Base-by-base conservation (phyloP, 2,329 filamentous ascomycete species). In the Phialemonium atrogriseum region DNA sequence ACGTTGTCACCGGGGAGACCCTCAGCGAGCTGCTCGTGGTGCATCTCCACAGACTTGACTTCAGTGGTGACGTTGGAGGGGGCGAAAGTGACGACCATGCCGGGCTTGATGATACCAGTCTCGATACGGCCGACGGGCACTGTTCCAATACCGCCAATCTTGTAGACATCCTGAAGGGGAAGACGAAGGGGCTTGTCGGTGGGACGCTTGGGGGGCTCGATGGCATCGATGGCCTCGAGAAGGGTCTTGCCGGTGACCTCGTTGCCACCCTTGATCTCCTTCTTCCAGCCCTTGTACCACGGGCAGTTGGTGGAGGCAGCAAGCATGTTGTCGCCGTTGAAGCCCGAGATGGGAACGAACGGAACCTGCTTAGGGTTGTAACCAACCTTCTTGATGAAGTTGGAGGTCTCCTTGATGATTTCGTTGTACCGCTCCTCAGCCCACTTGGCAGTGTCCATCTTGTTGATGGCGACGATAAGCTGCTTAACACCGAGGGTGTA, bases 11-110 rank as follows among this genome's bases (percentile, higher is more conserved):
- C 91, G 61, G 91, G 91, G 50, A 84, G 61, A 84, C 91, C 91
- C 79, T 94, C 82, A 49, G 64, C 43, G 54, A 98, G 88, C 83
- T 95, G 88, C 78, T 95, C 86, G 87, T 96, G 89, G 81, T 95
- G 89, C 91, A 98, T 98, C 78, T 98, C 91, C 59, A 98, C 91
- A 69, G 89, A 96, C 87, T 98, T 98, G 80, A 96, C 91, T 85
- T 98, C 91, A 78, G 91, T 96, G 81, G 91, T 96, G 66, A 98
- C 88, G 80, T 86, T 86, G 77, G 88, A 74, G 52, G 91, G 91
- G 61, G 91, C 91, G 70, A 96, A 96, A 73, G 89, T 96, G 55
- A 96, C 89, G 71, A 96, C 79, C 84, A 89, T 81, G 62, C 77
- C 76, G 62, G 77, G 74, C 79, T 84, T 88, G 74, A 96, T 86